Evolutionary conservation across 2,329 filamentous ascomycete species (phyloP), one percentile per base, ranked within the genome.

Genomic region (Xylogone sp.): DNA sequence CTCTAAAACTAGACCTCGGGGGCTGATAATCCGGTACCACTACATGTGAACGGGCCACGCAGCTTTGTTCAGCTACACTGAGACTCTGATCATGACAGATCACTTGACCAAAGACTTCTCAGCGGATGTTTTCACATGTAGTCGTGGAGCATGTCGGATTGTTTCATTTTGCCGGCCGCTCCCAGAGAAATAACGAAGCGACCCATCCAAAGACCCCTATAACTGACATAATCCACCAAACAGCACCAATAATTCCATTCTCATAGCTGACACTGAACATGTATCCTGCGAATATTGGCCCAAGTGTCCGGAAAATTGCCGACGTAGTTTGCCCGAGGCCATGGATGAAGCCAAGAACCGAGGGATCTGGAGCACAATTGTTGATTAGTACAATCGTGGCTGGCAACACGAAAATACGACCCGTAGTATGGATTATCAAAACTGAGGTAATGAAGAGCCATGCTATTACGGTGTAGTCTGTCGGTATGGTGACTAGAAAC

Each of bases 311-410:
- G 46, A 76, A 77, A 0, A 71, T 75, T n/a, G 74, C 75, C 21
- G 74, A 71, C 29, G 79, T 72, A 52, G 76, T 79, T 60, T 81
- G 78, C 1, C 77, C 79, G 4, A 83, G 68, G 0, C 79, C 79
- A 52, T 83, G 78, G 2, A 83, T 73, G 0, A 78, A 82, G 0
- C 76, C 79, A 18, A 83, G 62, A 2, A 82, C 73, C 16, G 67
- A 71, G 0, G 76, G 72, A 55, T 81, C 75, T 0, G 82, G 79
- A 46, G 75, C 76, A 42, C 72, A 75, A 54, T 83, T 83, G 51
- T 83, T 84, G 9, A 83, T 71, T 42, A 81, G 63, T 3, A 86
- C 84, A 0, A 78, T 75, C 0, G 75, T 75, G 0, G 76, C 76
- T 0, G 82, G 82, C 0, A 85, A 60, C 0, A 78, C 75, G 24